Conservation (phyloP, 805 yeast genomes). For the Suhomyces sp. region DNA sequence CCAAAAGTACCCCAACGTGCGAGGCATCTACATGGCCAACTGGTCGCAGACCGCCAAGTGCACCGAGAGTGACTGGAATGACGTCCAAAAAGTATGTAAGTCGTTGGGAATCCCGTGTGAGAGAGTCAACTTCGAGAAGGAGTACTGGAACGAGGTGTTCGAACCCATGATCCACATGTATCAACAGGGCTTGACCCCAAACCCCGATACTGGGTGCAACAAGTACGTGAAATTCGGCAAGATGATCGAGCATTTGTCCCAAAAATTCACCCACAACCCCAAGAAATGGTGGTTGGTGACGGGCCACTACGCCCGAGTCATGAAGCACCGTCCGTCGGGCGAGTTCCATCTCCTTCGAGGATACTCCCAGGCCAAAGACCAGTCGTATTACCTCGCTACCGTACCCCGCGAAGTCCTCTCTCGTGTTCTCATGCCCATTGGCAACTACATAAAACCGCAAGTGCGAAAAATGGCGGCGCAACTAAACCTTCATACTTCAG, state of each 20-base stretch:
- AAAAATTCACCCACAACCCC: conserved; percentile 24
- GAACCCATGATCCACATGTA: conserved; percentile 85
- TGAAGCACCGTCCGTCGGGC: conserved; percentile 28
- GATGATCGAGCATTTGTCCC: conserved; percentile 52
- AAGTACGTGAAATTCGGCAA: conserved; percentile 82
- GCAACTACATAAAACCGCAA: conserved; percentile 70
- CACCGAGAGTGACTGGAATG: conserved; percentile 85
- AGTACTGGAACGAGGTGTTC: conserved; percentile 91
- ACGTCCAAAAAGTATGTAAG: conserved; percentile 63
- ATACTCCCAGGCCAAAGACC: conserved; percentile 66
- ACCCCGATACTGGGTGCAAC: conserved; percentile 92
- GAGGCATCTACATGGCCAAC: conserved; percentile 91
- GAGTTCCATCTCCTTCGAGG: conserved; percentile 56
- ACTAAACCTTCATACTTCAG: conserved; percentile 54
- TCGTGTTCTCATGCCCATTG: conserved; percentile 72
- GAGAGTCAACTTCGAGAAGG: conserved; percentile 79
- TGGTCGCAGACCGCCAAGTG: conserved; percentile 74
- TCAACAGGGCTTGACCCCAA: conserved; percentile 76
- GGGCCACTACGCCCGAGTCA: conserved; percentile 72
- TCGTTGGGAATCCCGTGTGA: conserved; percentile 66
- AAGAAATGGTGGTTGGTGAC: conserved; percentile 81
- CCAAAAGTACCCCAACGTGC: conserved; percentile 53
- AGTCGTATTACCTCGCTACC: conserved; percentile 83
- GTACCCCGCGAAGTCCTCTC: conserved; percentile 46
- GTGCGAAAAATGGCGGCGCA: conserved; percentile 65